A percentile compares a stretch with the other conserved stretches of the same genome.
phyloP scores from a whole-genome alignment of 139 green algal genomes.

The Parachlorella kessleri region DNA sequence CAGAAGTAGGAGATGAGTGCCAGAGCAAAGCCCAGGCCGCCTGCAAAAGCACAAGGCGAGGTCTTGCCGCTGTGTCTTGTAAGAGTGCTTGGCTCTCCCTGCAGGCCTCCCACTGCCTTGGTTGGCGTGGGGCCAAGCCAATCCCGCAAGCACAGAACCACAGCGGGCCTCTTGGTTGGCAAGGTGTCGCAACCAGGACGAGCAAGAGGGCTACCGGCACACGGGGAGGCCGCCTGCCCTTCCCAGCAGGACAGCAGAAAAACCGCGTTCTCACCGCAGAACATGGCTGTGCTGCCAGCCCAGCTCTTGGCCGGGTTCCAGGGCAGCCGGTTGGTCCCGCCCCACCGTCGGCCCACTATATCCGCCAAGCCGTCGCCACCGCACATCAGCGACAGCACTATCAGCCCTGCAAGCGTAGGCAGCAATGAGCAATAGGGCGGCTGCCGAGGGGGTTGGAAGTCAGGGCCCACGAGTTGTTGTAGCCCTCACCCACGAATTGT shows the following conservation, averaged over 20 bases:
- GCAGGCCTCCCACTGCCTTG: too few relatives aligned
- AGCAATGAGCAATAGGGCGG: too few relatives aligned
- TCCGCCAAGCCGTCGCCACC: constrained; percentile 93
- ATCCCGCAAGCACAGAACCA: neutral
- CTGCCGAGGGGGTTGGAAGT: too few relatives aligned
- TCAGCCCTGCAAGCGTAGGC: neutral
- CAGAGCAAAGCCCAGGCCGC: constrained; percentile 54
- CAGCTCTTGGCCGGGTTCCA: constrained; percentile 89
- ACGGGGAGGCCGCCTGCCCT: neutral
- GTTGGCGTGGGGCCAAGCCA: neutral
- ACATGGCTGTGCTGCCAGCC: constrained; percentile 89
- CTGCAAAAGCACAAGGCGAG: too few relatives aligned
- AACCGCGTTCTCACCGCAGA: constrained; percentile 38
- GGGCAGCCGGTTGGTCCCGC: constrained; percentile 65
- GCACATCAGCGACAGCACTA: constrained; percentile 77
- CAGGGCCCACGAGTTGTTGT: too few relatives aligned
- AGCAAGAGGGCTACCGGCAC: neutral
- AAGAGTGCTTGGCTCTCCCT: too few relatives aligned
- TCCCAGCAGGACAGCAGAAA: neutral
- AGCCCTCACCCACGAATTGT: too few relatives aligned
- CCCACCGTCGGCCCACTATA: constrained; percentile 84
- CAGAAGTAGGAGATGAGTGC: constrained; percentile 63
- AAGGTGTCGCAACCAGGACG: neutral
- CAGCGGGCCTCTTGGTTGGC: too few relatives aligned
- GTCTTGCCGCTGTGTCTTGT: too few relatives aligned